A percentile compares a stretch with the other conserved stretches of the same genome.
Conservation (phyloP, 129 eudicot species). For the Chrysanthemum lavandulifolium region DNA sequence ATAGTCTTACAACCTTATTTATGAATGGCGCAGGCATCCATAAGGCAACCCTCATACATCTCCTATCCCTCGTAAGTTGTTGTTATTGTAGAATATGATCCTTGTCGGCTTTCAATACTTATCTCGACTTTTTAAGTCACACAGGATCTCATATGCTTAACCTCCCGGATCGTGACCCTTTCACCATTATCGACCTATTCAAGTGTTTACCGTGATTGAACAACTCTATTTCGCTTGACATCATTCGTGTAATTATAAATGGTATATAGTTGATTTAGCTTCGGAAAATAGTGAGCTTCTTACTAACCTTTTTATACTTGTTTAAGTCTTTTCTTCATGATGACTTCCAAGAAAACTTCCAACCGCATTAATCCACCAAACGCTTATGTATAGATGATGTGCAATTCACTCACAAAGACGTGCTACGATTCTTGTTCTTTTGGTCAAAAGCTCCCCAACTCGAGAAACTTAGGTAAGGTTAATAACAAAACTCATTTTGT, state of each 20-base stretch:
- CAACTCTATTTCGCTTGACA: not conserved
- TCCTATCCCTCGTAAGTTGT: not conserved
- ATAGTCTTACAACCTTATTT: not conserved
- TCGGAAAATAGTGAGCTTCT: not conserved
- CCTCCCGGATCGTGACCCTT: not conserved
- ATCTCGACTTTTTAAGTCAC: too few species aligned
- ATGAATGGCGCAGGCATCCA: not conserved
- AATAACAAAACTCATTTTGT: too few species aligned
- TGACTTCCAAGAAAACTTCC: not conserved
- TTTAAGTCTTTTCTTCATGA: not conserved
- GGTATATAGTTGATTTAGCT: not conserved
- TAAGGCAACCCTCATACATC: not conserved
- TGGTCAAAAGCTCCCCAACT: not conserved
- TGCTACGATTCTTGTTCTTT: not conserved
- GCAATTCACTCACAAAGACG: not conserved
- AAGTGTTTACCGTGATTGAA: not conserved
- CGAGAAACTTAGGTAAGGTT: not conserved
- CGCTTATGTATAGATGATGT: not conserved
- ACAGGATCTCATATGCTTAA: not conserved
- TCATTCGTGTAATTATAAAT: not conserved
- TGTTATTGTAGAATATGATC: too few species aligned
- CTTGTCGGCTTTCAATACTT: too few species aligned
- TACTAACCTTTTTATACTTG: not conserved
- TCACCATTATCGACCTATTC: not conserved
- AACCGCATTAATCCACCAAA: not conserved